Evolutionary conservation across 257 asterid species (phyloP), one percentile per base, ranked within the genome.

Genomic region (Jasminum sambac): DNA sequence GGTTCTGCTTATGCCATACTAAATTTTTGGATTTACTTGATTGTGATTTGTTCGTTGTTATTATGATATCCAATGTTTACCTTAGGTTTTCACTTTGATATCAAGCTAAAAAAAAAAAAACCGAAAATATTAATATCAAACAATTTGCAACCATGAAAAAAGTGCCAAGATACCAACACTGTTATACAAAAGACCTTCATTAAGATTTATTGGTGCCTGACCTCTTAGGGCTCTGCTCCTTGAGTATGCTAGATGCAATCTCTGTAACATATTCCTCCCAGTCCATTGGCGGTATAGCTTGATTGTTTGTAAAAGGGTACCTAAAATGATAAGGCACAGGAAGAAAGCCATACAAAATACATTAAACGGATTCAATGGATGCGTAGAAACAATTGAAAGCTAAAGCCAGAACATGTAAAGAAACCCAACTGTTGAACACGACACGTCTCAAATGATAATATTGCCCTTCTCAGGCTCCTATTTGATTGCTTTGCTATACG

Each of bases 161-260:
- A 5, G 16, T 55, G 61, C 30, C 60, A 50, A 19, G 60, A 26
- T 19, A 16, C 60, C 62, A 55, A 19, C 19, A 55, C 23, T 11
- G 9, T 55, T 14, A 55, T 55, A 55, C 62, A 13, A 11, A 55
- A 55, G 21, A 48, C 72, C 6, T 21, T 71, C 59, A 59, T 36
- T 14, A 63, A 66, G 66, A 68, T 52, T 72, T 61, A 72, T 19
- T 52, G 64, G 74, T 43, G 65, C 26, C 73, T 71, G 78, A 95
- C 99, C 99, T 71, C 88, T 91, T 95, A 39, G 99, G 99, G 78
- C 90, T 91, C 79, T 95, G 98, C 84, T 95, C 98, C 79, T 90
- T 91, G 77, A 95, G 81, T 66, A 95, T 91, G 87, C 87, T 93
- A 76, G 93, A 84, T 41, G 96, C 96, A 66, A 95, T 89, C 78